Evolutionary conservation across 805 yeast species (phyloP).

Genomic region (Metschnikowia shivogae): DNA sequence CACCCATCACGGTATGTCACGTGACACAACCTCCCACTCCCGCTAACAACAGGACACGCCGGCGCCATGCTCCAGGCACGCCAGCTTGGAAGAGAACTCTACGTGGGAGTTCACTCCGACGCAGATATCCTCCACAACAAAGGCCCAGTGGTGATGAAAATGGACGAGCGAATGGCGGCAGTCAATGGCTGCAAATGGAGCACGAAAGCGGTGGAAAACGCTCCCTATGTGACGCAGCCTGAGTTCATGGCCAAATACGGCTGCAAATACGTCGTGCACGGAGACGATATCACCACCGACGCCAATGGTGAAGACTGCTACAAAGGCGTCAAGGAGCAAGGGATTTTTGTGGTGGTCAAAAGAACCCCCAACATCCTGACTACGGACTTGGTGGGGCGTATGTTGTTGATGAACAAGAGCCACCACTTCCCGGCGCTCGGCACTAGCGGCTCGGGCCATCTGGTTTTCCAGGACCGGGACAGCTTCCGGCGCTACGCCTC

Average conservation of each 20-base stretch:
- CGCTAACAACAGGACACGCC: slow-evolving; percentile 58
- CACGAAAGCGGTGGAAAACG: slow-evolving; percentile 61
- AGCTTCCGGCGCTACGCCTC: slow-evolving; percentile 56
- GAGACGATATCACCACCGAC: slow-evolving; percentile 96
- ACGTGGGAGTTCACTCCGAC: slow-evolving; percentile 90
- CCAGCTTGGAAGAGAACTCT: slow-evolving; percentile 68
- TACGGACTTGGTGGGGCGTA: slow-evolving; percentile 88
- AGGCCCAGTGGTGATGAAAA: slow-evolving; percentile 91
- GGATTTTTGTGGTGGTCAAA: slow-evolving; percentile 86
- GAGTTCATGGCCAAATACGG: slow-evolving; percentile 65
- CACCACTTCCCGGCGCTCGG: slow-evolving; percentile 49
- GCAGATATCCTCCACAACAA: slow-evolving; percentile 78
- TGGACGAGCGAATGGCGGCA: slow-evolving; percentile 76
- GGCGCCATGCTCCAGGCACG: slow-evolving; percentile 95
- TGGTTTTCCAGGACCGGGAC: slow-evolving; percentile 26
- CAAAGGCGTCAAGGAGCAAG: slow-evolving; percentile 73
- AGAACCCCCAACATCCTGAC: slow-evolving; percentile 93
- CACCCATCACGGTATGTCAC: slow-evolving; percentile 79
- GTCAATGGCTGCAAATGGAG: slow-evolving; percentile 92
- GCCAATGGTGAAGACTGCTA: slow-evolving; percentile 95
- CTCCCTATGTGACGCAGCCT: slow-evolving; percentile 94
- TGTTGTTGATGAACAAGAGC: slow-evolving; percentile 57
- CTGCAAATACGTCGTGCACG: slow-evolving; percentile 94
- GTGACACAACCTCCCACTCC: not conserved
- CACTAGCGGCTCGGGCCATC: slow-evolving; percentile 20